phyloP scores from a whole-genome alignment of 1,139 yeast species.

The Yamadazyma triangularis region DNA sequence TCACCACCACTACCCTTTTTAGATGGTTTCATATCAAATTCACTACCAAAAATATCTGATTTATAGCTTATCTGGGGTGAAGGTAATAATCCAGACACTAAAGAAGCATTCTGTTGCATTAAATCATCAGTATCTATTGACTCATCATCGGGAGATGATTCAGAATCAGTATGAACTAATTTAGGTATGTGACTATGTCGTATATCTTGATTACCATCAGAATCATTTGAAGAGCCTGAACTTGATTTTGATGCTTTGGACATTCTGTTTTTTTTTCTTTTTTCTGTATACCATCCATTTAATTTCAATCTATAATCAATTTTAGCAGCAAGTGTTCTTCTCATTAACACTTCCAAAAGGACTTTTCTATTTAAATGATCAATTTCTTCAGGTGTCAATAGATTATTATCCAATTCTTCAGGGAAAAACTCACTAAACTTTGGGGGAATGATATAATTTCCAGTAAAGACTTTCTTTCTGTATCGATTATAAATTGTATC shows the following conservation, averaged over 20 bases:
- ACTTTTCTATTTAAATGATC: slow-evolving; percentile 28
- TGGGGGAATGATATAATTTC: slow-evolving; percentile 18
- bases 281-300: slow-evolving; percentile 8
- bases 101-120: slow-evolving; percentile 28
- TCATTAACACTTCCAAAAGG: slow-evolving; percentile 32
- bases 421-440: slow-evolving; percentile 28
- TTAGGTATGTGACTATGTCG: slow-evolving; percentile 15
- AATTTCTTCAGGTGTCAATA: slow-evolving; percentile 21
- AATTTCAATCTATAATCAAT: slow-evolving; percentile 31
- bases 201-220: slow-evolving; percentile 5
- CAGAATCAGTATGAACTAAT: slow-evolving; percentile 16
- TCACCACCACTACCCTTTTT: slow-evolving; percentile 6
- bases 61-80: slow-evolving; percentile 38
- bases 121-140: slow-evolving; percentile 29
- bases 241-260: background rate
- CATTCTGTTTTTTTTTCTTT: background rate
- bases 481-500: slow-evolving; percentile 23
- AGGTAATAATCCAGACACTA: slow-evolving; percentile 31
- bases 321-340: slow-evolving; percentile 44
- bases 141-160: slow-evolving; percentile 12
- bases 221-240: slow-evolving; percentile 1
- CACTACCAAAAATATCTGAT: slow-evolving; percentile 26
- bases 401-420: slow-evolving; percentile 19
- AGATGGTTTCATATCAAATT: slow-evolving; percentile 9
- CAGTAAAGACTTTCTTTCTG: slow-evolving; percentile 24